Base-by-base conservation (phyloP, 2,329 filamentous ascomycete genomes). In the Aspergillus sojae region DNA sequence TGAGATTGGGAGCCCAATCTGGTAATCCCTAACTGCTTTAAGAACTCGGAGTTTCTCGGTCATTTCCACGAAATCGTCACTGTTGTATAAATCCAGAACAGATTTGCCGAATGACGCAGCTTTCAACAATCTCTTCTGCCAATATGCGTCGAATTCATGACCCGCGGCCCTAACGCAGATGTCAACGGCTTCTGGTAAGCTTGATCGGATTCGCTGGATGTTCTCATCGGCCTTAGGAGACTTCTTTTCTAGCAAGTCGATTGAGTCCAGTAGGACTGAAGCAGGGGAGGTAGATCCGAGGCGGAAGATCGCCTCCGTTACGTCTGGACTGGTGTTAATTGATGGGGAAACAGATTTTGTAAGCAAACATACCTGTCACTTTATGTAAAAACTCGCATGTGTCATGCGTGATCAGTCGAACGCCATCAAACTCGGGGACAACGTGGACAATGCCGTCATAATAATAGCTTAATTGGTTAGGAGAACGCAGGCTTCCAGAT, bases 61-160 rank as follows among this genome's bases (percentile, higher is more conserved):
- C 90, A 97, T 98, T 67, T 98, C 94, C 60, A 99, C 95, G 78
- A 98, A 99, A 68, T 99, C 94, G 73, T 99, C 95, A 74, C 94
- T 97, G 78, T 95, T 97, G 80, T 98, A 99, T 14, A 98, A 89
- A 72, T 98, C 95, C 4, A 99, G 85, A 0, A 98, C 95, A 0
- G 95, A 98, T 77, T 99, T 99, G 65, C 95, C 95, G 76, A 97
- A 98, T 0, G 94, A 98, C 0, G 95, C 95, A 6, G 95, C 95
- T 76, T 96, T 96, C n/a, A 99, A 84, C 1, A 99, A 84, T 70
- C 96, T 89, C 75, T 98, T 99, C 75, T 99, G 95, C 92, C 94
- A 96, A 73, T 94, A 89, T 2, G 90, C 84, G 71, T 89, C 92
- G 75, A 93, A 97, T 77, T 99, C 95, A 64, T 96, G 90, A 2